A percentile compares a stretch with the other conserved stretches of the same genome.
Conservation (phyloP, 2,329 filamentous ascomycete genomes). For the Calonectria pteridis region DNA sequence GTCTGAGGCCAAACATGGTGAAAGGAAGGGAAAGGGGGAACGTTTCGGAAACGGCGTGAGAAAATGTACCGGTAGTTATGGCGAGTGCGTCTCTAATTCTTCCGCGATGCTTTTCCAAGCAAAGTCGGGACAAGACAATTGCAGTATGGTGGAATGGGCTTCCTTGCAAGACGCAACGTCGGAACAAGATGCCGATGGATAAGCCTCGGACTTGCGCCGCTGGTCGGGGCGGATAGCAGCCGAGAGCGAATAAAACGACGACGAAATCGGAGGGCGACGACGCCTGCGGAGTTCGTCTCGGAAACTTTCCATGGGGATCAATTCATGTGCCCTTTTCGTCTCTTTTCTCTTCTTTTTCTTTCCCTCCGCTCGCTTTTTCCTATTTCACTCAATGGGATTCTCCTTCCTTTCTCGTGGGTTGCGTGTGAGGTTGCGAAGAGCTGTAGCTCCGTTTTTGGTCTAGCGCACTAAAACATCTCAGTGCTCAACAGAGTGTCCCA, state of each 20-base stretch:
- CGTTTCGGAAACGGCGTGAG: background rate
- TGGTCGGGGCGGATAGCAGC: conserved; percentile 19
- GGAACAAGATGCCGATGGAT: conserved; percentile 39
- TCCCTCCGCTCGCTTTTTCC: background rate
- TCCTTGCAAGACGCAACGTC: conserved; percentile 29
- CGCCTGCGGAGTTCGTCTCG: background rate
- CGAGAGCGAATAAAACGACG: background rate
- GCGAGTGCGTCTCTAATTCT: background rate
- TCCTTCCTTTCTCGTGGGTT: background rate
- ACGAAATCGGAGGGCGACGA: background rate
- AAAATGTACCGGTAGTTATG: conserved; percentile 6
- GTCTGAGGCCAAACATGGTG: conserved; percentile 53
- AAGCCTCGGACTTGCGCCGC: conserved; percentile 42
- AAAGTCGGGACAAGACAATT: background rate
- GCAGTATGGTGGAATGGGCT: conserved; percentile 8
- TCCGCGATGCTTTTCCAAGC: conserved; percentile 10
- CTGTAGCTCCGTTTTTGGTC: background rate
- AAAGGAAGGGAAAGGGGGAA: background rate
- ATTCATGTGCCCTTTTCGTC: background rate
- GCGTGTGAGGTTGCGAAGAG: background rate
- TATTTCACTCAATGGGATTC: background rate
- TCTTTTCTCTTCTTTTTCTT: background rate
- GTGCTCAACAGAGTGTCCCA: background rate
- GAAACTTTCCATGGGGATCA: background rate
- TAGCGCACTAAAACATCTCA: background rate